phyloP scores from a whole-genome alignment of 495 filamentous ascomycete genomes.

The Neurospora hispaniola region DNA sequence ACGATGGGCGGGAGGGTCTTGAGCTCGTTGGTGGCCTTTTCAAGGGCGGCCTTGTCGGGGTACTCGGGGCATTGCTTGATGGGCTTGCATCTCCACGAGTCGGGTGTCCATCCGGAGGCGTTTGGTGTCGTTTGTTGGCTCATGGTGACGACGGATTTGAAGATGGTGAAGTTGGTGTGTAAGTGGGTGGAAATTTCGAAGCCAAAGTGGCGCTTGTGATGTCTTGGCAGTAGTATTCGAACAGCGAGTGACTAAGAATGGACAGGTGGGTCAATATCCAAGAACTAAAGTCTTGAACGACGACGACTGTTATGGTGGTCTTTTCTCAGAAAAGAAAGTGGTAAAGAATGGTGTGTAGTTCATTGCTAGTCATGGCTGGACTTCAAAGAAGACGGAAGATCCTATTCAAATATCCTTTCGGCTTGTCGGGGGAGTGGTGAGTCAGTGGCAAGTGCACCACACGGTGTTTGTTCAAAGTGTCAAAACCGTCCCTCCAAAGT shows the following conservation, averaged over 20 bases:
- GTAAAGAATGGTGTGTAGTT: neutral
- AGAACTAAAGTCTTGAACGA: neutral
- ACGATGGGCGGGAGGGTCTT: slow-evolving; percentile 77
- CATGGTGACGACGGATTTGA: slow-evolving; percentile 1
- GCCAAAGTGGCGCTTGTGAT: neutral
- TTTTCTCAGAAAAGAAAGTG: neutral
- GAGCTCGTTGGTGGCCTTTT: slow-evolving; percentile 59
- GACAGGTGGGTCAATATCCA: neutral
- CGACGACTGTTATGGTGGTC: neutral
- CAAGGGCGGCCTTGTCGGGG: slow-evolving; percentile 51
- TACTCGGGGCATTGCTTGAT: slow-evolving; percentile 88
- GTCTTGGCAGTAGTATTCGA: neutral
- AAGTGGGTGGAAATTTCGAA: neutral
- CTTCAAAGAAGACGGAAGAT: neutral
- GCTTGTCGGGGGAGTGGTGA: neutral
- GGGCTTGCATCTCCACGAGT: slow-evolving; percentile 81
- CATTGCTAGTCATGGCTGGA: neutral
- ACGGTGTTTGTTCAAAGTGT: neutral
- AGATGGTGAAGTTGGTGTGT: neutral
- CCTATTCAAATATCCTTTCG: neutral
- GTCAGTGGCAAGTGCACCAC: neutral
- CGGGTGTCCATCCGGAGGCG: slow-evolving; percentile 36
- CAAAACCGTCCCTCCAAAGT: neutral
- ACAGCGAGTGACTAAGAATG: neutral
- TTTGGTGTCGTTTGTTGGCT: neutral